Evolutionary conservation across 2,329 filamentous ascomycete species (phyloP), one percentile per base, ranked within the genome.

Genomic region (Didymella keratinophila): DNA sequence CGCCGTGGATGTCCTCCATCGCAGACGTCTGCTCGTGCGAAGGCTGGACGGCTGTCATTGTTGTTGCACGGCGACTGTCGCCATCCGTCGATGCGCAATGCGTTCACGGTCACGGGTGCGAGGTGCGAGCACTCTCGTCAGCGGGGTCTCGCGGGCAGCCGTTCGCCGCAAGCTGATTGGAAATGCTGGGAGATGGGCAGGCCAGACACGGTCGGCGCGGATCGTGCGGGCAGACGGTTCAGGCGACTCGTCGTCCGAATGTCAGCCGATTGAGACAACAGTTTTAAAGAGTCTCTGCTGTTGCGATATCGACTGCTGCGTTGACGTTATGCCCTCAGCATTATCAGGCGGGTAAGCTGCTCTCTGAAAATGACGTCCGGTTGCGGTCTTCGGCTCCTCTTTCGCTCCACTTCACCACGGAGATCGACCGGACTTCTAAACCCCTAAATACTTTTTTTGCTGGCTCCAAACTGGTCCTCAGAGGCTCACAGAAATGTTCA

Each of bases 1-100:
- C 86, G 66, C 89, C 89, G 76, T 92, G 88, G 65, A 91, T 86
- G 69, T 90, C 88, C 79, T 94, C 91, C 91, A 94, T 94, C 57
- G 61, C 62, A 48, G 67, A 62, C 50, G 63, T 56, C 42, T 56
- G 57, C 34, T 70, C 67, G 46, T 56, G 59, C 46, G 66, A 54
- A 53, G 60, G 51, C 56, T 67, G 62, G 14, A 68, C 54, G 47
- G 58, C 64, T 59, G 71, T 71, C 66, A 67, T 65, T 55, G 61
- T 56, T 59, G 60, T 47, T 65, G 64, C 60, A 61, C 55, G 49
- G 50, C 48, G 43, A 41, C 47, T 27, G 39, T 64, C 63, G 67
- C 72, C 71, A 75, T 76, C 53, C 63, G 69, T 44, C 49, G 60
- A 52, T 45, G 61, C 37, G 58, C 56, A 37, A 42, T 43, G 36